Conservation (phyloP, 2,329 filamentous ascomycete genomes). For the Pyricularia sp. region DNA sequence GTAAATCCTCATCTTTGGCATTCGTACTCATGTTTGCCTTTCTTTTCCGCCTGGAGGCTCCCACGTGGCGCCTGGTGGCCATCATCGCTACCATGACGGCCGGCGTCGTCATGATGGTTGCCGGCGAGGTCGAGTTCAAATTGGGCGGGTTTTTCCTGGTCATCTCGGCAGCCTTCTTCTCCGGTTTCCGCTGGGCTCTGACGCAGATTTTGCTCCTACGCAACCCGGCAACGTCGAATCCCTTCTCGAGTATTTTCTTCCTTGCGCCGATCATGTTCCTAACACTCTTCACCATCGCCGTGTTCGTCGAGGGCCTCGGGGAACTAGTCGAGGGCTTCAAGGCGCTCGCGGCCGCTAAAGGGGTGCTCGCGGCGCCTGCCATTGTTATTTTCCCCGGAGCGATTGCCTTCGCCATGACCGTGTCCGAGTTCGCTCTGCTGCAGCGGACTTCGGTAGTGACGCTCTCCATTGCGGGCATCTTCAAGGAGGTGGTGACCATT, state of each 20-base stretch:
- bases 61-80: slow-evolving; percentile 69
- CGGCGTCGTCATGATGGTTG: slow-evolving; percentile 96
- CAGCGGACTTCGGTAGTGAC: slow-evolving; percentile 94
- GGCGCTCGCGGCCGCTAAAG: slow-evolving; percentile 53
- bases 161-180: slow-evolving; percentile 88
- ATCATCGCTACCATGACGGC: slow-evolving; percentile 88
- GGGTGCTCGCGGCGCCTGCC: slow-evolving; percentile 48
- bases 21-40: slow-evolving; percentile 96
- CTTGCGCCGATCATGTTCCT: slow-evolving; percentile 95
- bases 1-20: slow-evolving; percentile 89
- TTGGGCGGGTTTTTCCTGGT: slow-evolving; percentile 79
- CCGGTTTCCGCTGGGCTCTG: slow-evolving; percentile 95
- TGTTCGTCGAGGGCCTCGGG: slow-evolving; percentile 71
- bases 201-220: slow-evolving; percentile 90
- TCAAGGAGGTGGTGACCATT: slow-evolving; percentile 97
- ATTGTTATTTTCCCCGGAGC: slow-evolving; percentile 81
- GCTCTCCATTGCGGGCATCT: slow-evolving; percentile 90
- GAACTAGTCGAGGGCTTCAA: slow-evolving; percentile 54
- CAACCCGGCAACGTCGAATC: slow-evolving; percentile 89
- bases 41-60: slow-evolving; percentile 77
- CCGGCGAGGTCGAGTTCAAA: slow-evolving; percentile 84
- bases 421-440: slow-evolving; percentile 82
- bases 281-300: slow-evolving; percentile 63
- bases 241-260: slow-evolving; percentile 94
- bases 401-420: slow-evolving; percentile 93